Evolutionary conservation across 2,329 filamentous ascomycete genomes (phyloP).

Genomic region (Ilyonectria destructans): DNA sequence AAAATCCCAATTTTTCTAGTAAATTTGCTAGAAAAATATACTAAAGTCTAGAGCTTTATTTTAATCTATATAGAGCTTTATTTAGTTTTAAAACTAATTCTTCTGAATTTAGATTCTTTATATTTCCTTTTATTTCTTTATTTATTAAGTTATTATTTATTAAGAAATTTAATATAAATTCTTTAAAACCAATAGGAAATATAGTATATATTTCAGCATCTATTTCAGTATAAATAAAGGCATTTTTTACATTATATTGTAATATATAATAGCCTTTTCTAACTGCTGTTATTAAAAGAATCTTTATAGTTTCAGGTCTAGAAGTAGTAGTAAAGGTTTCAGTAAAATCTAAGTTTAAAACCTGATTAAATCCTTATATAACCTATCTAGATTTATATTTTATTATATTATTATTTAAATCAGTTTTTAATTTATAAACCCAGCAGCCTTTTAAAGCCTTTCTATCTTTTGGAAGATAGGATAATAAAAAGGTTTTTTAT

Average conservation of each 20-base stretch:
- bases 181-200: background rate
- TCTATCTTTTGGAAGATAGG: too few species aligned
- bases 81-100: background rate
- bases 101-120: background rate
- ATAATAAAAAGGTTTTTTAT: too few species aligned
- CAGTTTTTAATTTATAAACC: background rate
- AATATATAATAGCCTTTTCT: too few species aligned
- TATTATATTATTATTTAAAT: constrained; percentile 2
- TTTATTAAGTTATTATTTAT: background rate
- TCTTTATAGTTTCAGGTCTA: too few species aligned
- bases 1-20: too few species aligned
- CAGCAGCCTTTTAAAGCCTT: background rate
- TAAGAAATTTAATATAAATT: background rate
- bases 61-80: constrained; percentile 1
- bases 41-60: background rate
- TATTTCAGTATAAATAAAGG: background rate
- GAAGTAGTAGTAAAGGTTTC: too few species aligned
- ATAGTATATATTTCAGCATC: background rate
- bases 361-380: background rate
- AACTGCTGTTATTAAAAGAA: too few species aligned
- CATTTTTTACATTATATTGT: too few species aligned
- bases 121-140: background rate
- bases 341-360: background rate
- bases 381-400: background rate
- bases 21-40: too few species aligned